Conservation (phyloP, 345 rosid genomes). For the Gossypium stocksii region DNA sequence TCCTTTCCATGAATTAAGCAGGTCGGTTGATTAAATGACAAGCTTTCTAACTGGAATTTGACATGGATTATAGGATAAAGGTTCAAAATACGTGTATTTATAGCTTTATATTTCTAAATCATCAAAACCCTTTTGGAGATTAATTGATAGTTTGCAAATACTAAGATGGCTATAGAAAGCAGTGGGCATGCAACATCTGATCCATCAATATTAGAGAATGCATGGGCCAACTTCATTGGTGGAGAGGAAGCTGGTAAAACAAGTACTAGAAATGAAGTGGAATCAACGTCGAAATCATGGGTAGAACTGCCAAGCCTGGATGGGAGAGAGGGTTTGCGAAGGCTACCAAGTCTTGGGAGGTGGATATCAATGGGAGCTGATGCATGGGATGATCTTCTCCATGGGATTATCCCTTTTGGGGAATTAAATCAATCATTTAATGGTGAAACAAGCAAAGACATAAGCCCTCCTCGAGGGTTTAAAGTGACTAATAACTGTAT, state of each 20-base stretch:
- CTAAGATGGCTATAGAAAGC: constrained; percentile 35
- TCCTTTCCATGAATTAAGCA: constrained; percentile 44
- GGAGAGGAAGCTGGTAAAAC: constrained; percentile 14
- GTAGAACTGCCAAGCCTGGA: constrained; percentile 43
- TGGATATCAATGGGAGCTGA: constrained; percentile 66
- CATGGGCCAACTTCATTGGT: constrained; percentile 74
- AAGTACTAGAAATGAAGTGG: not conserved
- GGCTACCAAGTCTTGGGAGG: constrained; percentile 51
- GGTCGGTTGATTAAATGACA: constrained; percentile 38
- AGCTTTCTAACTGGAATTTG: constrained; percentile 41
- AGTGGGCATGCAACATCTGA: constrained; percentile 22
- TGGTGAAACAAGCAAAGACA: constrained; percentile 1
- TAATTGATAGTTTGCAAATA: too few species aligned
- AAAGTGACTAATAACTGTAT: constrained; percentile 2
- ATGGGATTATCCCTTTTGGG: constrained; percentile 22
- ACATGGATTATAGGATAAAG: constrained; percentile 29
- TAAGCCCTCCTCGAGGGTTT: constrained; percentile 8
- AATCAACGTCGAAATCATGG: constrained; percentile 31
- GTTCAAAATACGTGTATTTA: constrained; percentile 17
- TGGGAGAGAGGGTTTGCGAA: constrained; percentile 26
- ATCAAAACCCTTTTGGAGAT: constrained; percentile 13
- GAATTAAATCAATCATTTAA: constrained; percentile 3
- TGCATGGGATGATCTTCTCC: constrained; percentile 55
- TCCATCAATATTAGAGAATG: constrained; percentile 49
- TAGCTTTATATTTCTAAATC: constrained; percentile 17